Conservation (phyloP, 2,329 filamentous ascomycete genomes). For the Sphaerostilbella broomeana region DNA sequence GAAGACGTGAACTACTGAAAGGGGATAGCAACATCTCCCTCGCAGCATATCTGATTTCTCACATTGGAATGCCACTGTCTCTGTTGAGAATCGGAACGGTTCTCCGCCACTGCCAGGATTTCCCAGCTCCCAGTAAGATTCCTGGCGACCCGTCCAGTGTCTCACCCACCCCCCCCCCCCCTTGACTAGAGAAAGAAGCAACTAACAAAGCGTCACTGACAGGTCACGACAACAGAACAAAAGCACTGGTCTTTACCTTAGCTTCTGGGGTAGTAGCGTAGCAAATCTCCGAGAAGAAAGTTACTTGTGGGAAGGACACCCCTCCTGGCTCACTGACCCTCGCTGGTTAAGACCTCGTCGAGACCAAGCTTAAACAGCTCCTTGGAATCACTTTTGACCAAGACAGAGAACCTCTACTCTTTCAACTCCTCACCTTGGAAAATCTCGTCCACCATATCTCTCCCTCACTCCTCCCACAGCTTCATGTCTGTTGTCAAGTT, state of each 20-base stretch:
- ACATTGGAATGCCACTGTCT: slow-evolving; percentile 35
- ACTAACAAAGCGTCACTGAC: slow-evolving; percentile 27
- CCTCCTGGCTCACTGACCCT: slow-evolving; percentile 25
- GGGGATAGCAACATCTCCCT: slow-evolving; percentile 19
- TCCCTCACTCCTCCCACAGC: slow-evolving; percentile 32
- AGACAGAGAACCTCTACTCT: slow-evolving; percentile 33
- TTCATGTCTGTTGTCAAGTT: slow-evolving; percentile 55
- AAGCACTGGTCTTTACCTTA: slow-evolving; percentile 26
- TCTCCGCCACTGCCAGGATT: slow-evolving; percentile 28
- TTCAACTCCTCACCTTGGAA: slow-evolving; percentile 24
- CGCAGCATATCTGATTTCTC: slow-evolving; percentile 19
- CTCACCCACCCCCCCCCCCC: slow-evolving; percentile 29
- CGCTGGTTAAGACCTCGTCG: slow-evolving; percentile 31
- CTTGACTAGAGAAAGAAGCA: slow-evolving; percentile 26
- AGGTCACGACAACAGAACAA: slow-evolving; percentile 25
- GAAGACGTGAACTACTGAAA: slow-evolving; percentile 15
- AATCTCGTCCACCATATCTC: slow-evolving; percentile 30
- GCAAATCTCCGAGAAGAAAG: slow-evolving; percentile 36
- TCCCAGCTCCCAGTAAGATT: slow-evolving; percentile 29
- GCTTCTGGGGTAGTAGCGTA: slow-evolving; percentile 25
- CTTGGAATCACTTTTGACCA: slow-evolving; percentile 26
- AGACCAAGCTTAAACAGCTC: slow-evolving; percentile 32
- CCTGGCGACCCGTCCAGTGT: slow-evolving; percentile 25
- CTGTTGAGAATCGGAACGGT: slow-evolving; percentile 29
- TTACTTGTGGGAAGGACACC: slow-evolving; percentile 22